These are phyloP conservation scores for Lecanosticta acicola DNA, from an alignment of 2,329 filamentous ascomycete species.

Conservation along the genomic window DNA sequence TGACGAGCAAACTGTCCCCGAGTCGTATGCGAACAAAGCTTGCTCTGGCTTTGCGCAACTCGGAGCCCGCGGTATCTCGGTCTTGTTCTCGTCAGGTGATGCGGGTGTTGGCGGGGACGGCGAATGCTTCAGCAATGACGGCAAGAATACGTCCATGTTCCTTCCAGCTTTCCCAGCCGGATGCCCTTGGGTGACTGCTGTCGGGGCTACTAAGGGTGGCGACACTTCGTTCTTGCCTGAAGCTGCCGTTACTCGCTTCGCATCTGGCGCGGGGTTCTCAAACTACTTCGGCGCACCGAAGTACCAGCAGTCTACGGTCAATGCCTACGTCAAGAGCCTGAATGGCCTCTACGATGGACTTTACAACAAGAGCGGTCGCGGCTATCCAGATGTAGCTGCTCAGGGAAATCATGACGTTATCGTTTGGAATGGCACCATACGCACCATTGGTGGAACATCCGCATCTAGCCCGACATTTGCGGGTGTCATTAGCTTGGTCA, in stretches of 20 bases:
- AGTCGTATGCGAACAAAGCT: slow-evolving; percentile 55
- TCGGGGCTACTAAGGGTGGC: slow-evolving; percentile 39
- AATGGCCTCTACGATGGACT: slow-evolving; percentile 38
- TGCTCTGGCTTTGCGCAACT: slow-evolving; percentile 59
- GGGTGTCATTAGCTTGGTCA: slow-evolving; percentile 56
- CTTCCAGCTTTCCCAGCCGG: slow-evolving; percentile 42
- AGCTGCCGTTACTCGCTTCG: slow-evolving; percentile 51
- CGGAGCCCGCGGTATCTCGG: slow-evolving; percentile 60
- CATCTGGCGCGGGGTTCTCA: slow-evolving; percentile 43
- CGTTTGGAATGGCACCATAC: slow-evolving; percentile 37
- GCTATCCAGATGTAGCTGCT: slow-evolving; percentile 44
- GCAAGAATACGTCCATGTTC: slow-evolving; percentile 40
- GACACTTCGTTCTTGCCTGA: slow-evolving; percentile 37
- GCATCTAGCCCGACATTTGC: slow-evolving; percentile 55
- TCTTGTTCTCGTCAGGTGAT: slow-evolving; percentile 62
- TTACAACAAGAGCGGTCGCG: slow-evolving; percentile 43
- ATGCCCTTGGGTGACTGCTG: slow-evolving; percentile 47
- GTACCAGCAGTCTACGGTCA: slow-evolving; percentile 41
- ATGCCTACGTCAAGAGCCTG: slow-evolving; percentile 39
- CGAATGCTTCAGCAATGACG: slow-evolving; percentile 43
- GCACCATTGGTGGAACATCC: slow-evolving; percentile 43
- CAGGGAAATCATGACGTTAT: slow-evolving; percentile 43
- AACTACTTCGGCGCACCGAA: slow-evolving; percentile 41
- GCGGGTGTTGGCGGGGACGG: slow-evolving; percentile 49
- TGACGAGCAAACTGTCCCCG: slow-evolving; percentile 58